These are phyloP conservation scores for Trichoderma arundinaceum DNA, from an alignment of 2,329 filamentous ascomycete genomes.

Conservation along the genomic window DNA sequence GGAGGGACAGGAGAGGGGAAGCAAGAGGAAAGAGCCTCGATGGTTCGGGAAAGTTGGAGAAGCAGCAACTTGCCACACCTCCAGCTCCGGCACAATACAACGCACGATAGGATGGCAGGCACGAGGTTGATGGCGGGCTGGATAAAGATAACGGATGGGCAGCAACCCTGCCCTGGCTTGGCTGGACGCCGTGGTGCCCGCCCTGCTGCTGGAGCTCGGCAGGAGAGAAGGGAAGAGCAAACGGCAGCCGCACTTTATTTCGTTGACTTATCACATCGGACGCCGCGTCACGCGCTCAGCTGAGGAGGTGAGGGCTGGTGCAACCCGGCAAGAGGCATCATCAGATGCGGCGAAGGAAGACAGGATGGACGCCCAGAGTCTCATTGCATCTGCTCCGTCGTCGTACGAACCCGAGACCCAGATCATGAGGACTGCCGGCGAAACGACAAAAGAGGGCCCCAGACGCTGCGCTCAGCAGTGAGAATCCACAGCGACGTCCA, in stretches of 20 bases:
- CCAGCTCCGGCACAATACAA: constrained; percentile 1
- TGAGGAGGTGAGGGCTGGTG: background rate
- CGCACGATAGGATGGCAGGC: constrained; percentile 3
- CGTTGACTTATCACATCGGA: constrained; percentile 26
- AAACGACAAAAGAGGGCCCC: background rate
- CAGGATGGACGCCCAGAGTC: constrained; percentile 1
- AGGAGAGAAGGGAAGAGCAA: background rate
- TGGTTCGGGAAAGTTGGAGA: background rate
- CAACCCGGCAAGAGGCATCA: constrained; percentile 14
- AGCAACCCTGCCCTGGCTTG: background rate
- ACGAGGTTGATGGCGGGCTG: background rate
- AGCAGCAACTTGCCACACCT: constrained; percentile 12
- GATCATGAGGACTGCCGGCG: constrained; percentile 9
- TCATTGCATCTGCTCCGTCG: constrained; percentile 14
- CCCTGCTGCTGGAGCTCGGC: background rate
- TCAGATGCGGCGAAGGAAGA: constrained; percentile 9
- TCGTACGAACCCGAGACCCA: background rate
- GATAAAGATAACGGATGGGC: constrained; percentile 15
- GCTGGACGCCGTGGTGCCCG: background rate
- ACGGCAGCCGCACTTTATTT: background rate
- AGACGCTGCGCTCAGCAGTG: background rate
- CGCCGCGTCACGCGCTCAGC: constrained; percentile 23
- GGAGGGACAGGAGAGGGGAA: constrained; percentile 1
- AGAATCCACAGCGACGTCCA: background rate
- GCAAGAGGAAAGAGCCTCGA: background rate